Evolutionary conservation across 768 basidiomycete genomes (phyloP).

Genomic region (Mycena leptocephala): DNA sequence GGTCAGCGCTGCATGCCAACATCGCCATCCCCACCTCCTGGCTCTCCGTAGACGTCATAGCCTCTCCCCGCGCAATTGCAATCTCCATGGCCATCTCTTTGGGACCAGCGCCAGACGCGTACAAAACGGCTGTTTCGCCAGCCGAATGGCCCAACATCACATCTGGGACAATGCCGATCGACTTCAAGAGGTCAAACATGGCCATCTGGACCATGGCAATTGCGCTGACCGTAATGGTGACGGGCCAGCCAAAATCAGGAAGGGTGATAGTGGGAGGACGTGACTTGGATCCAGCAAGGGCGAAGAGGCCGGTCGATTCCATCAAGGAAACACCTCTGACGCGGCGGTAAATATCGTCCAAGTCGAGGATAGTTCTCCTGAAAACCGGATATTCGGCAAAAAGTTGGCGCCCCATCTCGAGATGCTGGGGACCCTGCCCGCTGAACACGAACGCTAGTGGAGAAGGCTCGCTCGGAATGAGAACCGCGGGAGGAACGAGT

Average conservation of each 20-base stretch:
- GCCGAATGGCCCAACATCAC: constrained; percentile 52
- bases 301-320: constrained; percentile 46
- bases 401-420: constrained; percentile 50
- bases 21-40: not conserved
- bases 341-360: constrained; percentile 43
- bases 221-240: constrained; percentile 40
- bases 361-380: constrained; percentile 42
- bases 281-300: not conserved
- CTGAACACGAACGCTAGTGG: constrained; percentile 50
- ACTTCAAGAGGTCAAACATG: constrained; percentile 43
- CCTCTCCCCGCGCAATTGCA: constrained; percentile 49
- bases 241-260: constrained; percentile 20
- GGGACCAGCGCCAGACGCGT: constrained; percentile 49
- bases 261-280: not conserved
- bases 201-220: constrained; percentile 54
- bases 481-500: constrained; percentile 26
- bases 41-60: constrained; percentile 33
- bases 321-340: constrained; percentile 45
- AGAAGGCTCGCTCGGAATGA: constrained; percentile 29
- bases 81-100: constrained; percentile 50
- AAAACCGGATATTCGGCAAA: constrained; percentile 45
- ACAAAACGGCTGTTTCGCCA: constrained; percentile 52
- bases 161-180: constrained; percentile 44
- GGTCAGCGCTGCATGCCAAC: not conserved
- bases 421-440: constrained; percentile 55